Percentiles rank a stretch among this genome's conserved stretches.
These are phyloP conservation scores for Selaginella tamariscina DNA, from an alignment of 75 land plant genomes.

Conservation along the genomic window DNA sequence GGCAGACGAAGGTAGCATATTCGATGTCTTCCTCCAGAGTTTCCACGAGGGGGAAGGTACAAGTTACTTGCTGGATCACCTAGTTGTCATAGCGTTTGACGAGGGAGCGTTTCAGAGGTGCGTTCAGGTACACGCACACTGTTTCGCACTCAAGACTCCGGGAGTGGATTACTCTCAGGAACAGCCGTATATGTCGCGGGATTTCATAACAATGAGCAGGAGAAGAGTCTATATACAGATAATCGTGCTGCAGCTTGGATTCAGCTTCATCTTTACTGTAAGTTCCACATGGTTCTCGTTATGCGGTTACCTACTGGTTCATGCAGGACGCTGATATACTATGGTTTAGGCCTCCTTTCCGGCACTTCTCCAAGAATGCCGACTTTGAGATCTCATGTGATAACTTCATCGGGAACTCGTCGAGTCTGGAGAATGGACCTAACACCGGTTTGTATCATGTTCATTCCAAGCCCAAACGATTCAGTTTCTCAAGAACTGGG, in stretches of 20 bases:
- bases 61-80: not conserved
- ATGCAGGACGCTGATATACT: too few relatives aligned
- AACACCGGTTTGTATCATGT: too few relatives aligned
- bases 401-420: too few relatives aligned
- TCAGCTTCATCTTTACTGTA: constrained; percentile 1
- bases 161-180: not conserved
- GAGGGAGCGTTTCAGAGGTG: not conserved
- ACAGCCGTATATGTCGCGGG: not conserved
- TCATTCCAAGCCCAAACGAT: too few relatives aligned
- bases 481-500: too few relatives aligned
- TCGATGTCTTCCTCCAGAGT: not conserved
- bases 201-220: not conserved
- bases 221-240: not conserved
- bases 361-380: too few relatives aligned
- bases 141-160: not conserved
- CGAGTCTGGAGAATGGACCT: too few relatives aligned
- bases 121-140: not conserved
- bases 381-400: too few relatives aligned
- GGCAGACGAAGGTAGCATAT: not conserved
- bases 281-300: too few relatives aligned
- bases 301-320: too few relatives aligned
- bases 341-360: too few relatives aligned
- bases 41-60: not conserved
- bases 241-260: not conserved
- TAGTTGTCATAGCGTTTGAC: not conserved